A percentile compares a stretch with the other conserved stretches of the same genome.
Evolutionary conservation across 345 rosid genomes (phyloP).

Genomic region (Laguncularia racemosa): DNA sequence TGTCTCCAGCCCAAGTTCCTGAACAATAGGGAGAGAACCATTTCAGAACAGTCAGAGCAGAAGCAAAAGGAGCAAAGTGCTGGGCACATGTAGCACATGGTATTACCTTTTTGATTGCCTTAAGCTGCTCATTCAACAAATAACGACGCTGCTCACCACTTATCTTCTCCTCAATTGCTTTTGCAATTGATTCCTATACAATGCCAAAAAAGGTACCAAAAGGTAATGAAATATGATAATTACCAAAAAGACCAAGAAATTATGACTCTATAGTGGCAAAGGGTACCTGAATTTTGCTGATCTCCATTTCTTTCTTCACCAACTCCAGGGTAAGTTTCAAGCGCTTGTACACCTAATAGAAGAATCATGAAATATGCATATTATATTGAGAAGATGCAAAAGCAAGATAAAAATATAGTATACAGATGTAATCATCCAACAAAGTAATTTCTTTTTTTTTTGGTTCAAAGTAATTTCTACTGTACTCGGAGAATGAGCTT

Average conservation of each 20-base stretch:
- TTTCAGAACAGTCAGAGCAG: background rate
- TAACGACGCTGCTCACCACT: slow-evolving; percentile 98
- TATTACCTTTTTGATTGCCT: slow-evolving; percentile 95
- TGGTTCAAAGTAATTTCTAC: no score
- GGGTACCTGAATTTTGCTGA: slow-evolving; percentile 90
- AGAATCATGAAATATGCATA: slow-evolving; percentile 2
- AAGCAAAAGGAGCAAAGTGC: background rate
- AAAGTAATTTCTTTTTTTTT: no score
- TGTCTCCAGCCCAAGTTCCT: slow-evolving; percentile 98
- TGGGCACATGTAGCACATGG: background rate
- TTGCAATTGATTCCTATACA: slow-evolving; percentile 84
- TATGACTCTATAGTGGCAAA: no score
- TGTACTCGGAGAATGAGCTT: no score
- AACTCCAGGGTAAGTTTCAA: slow-evolving; percentile 75
- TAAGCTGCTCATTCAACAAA: slow-evolving; percentile 95
- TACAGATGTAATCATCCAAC: no score
- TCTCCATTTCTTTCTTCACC: slow-evolving; percentile 96
- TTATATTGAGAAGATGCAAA: background rate
- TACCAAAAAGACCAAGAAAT: background rate
- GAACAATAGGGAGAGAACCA: slow-evolving; percentile 15
- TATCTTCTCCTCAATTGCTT: slow-evolving; percentile 97
- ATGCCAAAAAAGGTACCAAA: slow-evolving; percentile 11
- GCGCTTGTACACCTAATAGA: slow-evolving; percentile 74
- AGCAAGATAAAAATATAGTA: background rate
- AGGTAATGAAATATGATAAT: background rate